phyloP scores from a whole-genome alignment of 768 basidiomycete genomes.

The Boletus sp. region DNA sequence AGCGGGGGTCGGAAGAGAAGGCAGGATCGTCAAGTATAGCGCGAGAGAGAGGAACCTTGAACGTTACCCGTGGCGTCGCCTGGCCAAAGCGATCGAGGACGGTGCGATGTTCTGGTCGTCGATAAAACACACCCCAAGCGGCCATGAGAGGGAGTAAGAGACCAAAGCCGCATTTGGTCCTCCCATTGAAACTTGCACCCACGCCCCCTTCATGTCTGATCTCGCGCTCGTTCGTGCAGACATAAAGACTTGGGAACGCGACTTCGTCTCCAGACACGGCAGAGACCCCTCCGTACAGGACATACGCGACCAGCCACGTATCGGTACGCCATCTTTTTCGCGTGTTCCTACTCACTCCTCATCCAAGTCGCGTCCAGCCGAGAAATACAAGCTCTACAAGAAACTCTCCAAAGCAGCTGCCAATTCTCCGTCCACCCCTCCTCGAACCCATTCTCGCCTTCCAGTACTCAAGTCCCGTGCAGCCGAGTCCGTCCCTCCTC shows the following conservation, averaged over 20 bases:
- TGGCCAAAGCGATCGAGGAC: constrained; percentile 29
- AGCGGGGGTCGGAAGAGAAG: constrained; percentile 55
- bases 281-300: constrained; percentile 67
- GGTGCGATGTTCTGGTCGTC: constrained; percentile 12
- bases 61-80: too few species aligned
- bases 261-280: constrained; percentile 55
- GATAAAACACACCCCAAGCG: constrained; percentile 5
- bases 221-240: constrained; percentile 52
- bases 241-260: constrained; percentile 77
- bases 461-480: constrained; percentile 50
- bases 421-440: constrained; percentile 33
- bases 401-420: constrained; percentile 54
- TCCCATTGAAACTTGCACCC: not conserved
- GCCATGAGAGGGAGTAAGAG: not conserved
- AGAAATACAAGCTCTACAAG: constrained; percentile 83
- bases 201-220: constrained; percentile 14
- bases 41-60: too few species aligned
- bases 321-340: constrained; percentile 49
- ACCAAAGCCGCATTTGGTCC: not conserved
- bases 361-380: constrained; percentile 43
- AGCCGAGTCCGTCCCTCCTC: constrained; percentile 49
- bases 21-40: constrained; percentile 42
- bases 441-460: constrained; percentile 28
- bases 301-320: constrained; percentile 57
- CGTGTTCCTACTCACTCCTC: constrained; percentile 7